Evolutionary conservation across 2,329 filamentous ascomycete genomes (phyloP).

Genomic region (Arachnomyces sp.): DNA sequence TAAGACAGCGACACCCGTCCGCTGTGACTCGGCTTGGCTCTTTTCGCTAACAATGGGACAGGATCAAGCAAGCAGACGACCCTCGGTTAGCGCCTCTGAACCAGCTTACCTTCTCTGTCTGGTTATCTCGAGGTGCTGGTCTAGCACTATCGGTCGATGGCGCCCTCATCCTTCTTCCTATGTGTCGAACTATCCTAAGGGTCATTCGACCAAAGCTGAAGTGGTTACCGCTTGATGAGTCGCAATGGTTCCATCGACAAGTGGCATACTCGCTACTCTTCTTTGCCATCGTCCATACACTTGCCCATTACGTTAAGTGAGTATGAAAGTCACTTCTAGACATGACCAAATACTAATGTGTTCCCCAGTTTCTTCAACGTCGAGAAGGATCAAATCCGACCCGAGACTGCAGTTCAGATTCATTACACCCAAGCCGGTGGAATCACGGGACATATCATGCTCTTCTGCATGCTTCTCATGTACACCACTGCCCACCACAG

Average conservation of each 20-base stretch:
- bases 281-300: conserved; percentile 69
- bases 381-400: conserved; percentile 73
- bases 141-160: conserved; percentile 76
- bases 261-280: conserved; percentile 81
- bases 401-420: conserved; percentile 73
- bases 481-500: conserved; percentile 91
- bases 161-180: conserved; percentile 81
- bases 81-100: conserved; percentile 67
- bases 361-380: conserved; percentile 78
- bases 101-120: conserved; percentile 76
- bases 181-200: conserved; percentile 84
- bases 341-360: conserved; percentile 17
- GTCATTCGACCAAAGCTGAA: conserved; percentile 76
- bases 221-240: conserved; percentile 91
- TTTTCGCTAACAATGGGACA: conserved; percentile 34
- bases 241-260: conserved; percentile 93
- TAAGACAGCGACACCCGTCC: conserved; percentile 37
- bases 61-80: conserved; percentile 70
- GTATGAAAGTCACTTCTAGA: conserved; percentile 20
- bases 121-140: conserved; percentile 90
- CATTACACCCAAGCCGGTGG: conserved; percentile 85
- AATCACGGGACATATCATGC: conserved; percentile 93
- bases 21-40: neutral
- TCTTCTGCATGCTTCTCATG: conserved; percentile 98
- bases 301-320: conserved; percentile 88